Conservation (phyloP, 2,329 filamentous ascomycete genomes). For the Diaporthe caulivora region DNA sequence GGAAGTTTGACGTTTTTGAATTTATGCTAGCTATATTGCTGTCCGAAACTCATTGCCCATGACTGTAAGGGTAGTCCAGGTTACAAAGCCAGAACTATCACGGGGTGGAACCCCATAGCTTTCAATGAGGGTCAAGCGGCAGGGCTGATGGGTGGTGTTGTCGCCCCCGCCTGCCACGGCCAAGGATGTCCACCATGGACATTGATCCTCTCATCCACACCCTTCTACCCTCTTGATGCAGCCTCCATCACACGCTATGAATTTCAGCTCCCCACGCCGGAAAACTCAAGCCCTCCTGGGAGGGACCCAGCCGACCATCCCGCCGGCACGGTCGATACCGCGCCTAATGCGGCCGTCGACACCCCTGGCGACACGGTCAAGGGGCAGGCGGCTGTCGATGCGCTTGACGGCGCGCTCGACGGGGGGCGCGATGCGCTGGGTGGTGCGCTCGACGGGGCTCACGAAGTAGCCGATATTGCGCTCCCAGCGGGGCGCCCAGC, state of each 20-base stretch:
- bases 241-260: too few relatives aligned
- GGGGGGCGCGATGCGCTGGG: slow-evolving; percentile 63
- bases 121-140: slow-evolving; percentile 11
- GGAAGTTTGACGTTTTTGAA: neutral
- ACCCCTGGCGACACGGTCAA: slow-evolving; percentile 63
- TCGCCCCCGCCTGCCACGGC: neutral
- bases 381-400: slow-evolving; percentile 61
- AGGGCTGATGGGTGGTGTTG: neutral
- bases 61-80: slow-evolving; percentile 13
- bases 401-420: slow-evolving; percentile 58
- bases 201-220: neutral
- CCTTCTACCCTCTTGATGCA: neutral
- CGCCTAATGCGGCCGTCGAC: slow-evolving; percentile 62
- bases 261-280: too few relatives aligned
- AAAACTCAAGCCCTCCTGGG: neutral
- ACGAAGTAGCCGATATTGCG: slow-evolving; percentile 67
- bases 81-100: neutral
- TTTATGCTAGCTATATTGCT: slow-evolving; percentile 1
- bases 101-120: neutral
- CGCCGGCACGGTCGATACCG: slow-evolving; percentile 54
- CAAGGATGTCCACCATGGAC: neutral
- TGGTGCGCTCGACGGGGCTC: slow-evolving; percentile 59
- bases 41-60: neutral
- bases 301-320: slow-evolving; percentile 9
- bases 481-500: slow-evolving; percentile 73